Base-by-base conservation (phyloP, 2,329 filamentous ascomycete genomes). In the Penicillium sp. region DNA sequence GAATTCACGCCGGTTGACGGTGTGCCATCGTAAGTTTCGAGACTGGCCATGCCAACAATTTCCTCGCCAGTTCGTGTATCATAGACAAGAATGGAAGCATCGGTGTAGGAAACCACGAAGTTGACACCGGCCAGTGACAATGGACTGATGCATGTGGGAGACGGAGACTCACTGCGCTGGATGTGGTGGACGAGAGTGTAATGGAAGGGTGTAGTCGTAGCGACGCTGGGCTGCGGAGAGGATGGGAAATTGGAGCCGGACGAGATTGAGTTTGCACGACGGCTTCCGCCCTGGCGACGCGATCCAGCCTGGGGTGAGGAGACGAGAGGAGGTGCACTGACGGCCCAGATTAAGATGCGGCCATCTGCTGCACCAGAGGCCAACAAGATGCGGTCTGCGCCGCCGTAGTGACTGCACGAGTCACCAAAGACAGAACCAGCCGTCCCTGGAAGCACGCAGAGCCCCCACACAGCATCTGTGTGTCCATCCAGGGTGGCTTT, bases 401-500 rank as follows among this genome's bases (percentile, higher is more conserved):
- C 86, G 24, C 90, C 91, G 61, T 87, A 87, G 35, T 82, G 79
- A 62, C 76, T 86, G 50, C 79, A 79, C 44, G 81, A 82, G 40
- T 76, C 71, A 13, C 90, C 89, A 62, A 96, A 94, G 1, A 96
- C 78, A 23, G 85, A 76, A 2, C 85, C 87, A 14, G 89, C 78
- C 0, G 87, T 91, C 3, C 87, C 83, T 3, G 93, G 93, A 2
- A 98, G 78, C 11, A 97, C 89, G 62, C 90, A 96, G 2, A 98
- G 79, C 2, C 89, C 85, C 93, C 93, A 98, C 4, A 98, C 89
- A 3, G 90, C 89, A 74, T 98, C 93, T 0, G 86, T 95, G 63
- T 97, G 93, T 0, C 90, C 91, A 56, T 96, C 89, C 3, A 98
- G 76, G 0, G 89, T 95, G 2, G 89, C 89, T 69, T 97, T 97